Base-by-base conservation (phyloP, 2,329 filamentous ascomycete genomes). In the Fusarium sp. region DNA sequence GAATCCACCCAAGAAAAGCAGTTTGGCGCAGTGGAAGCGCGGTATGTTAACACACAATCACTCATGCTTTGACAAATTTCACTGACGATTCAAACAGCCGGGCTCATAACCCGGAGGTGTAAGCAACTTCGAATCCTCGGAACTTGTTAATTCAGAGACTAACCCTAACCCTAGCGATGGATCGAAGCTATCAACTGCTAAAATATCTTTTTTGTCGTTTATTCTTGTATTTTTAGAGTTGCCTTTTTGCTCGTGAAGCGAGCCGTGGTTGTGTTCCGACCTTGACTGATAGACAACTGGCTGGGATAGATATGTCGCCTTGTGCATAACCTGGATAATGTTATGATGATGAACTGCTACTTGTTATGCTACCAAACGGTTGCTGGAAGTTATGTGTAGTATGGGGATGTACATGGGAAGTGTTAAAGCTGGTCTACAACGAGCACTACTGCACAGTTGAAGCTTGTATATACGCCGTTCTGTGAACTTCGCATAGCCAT, bases 41-140 rank as follows among this genome's bases (percentile, higher is more conserved):
- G 70, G 60, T 62, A 62, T 35, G 59, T 52, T 22, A 10, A 22
- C 40, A 24, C 40, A 45, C 6, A 45, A 4, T 24, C 24, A 16
- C 38, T 29, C 35, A 40, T 38, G n/a, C 22, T 47, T 14, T 47
- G 16, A 27, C 24, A 27, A 27, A 27, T 27, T 27, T 27, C 22
- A 47, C 42, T 47, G 27, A 47, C 42, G 7, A 27, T 27, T 27
- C 27, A n/a, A n/a, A 13, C 45, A 35, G 71, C 72, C 72, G 72
- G 71, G 71, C 71, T 73, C 71, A 73, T 73, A 74, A 74, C 71
- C 72, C 72, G 72, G 72, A 74, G 72, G 72, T 70, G 63, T 66
- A 66, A 61, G 63, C 34, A 34, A 54, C 63, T 64, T 64, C 50
- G 29, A 62, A 40, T 34, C 60, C 37, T 22, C 9, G 45, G 6